Percentiles rank a stretch among this genome's conserved stretches.
Conservation (phyloP, 192 early-diverging fungal species). For the Helicostylum pulchrum region DNA sequence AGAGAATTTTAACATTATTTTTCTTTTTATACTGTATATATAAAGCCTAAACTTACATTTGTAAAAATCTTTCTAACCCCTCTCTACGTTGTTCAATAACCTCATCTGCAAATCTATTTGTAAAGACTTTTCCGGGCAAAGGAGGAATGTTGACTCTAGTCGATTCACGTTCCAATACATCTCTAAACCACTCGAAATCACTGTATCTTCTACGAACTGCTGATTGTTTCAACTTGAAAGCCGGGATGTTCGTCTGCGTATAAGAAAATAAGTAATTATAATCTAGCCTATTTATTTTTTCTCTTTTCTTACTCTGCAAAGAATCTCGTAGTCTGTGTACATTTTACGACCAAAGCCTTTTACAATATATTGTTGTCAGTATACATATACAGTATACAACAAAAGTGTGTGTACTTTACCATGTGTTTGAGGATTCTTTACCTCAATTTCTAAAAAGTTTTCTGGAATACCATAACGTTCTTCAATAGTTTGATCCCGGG, state of each 20-base stretch:
- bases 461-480: conserved; percentile 88
- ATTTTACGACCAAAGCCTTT: conserved; percentile 70
- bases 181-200: conserved; percentile 99
- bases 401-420: conserved; percentile 37
- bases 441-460: conserved; percentile 96
- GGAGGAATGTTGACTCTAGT: conserved; percentile 92
- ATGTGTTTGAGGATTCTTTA: conserved; percentile 85
- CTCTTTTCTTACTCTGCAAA: conserved; percentile 70
- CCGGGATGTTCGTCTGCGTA: conserved; percentile 89
- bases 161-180: conserved; percentile 88
- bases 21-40: not conserved
- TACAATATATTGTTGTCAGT: not conserved
- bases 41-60: conserved; percentile 66
- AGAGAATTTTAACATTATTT: not conserved
- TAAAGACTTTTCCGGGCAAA: conserved; percentile 95
- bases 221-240: conserved; percentile 85
- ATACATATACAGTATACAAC: not conserved
- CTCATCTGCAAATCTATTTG: conserved; percentile 91
- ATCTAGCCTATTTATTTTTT: not conserved
- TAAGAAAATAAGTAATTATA: not conserved
- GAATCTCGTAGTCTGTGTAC: conserved; percentile 95
- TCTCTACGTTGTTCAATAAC: conserved; percentile 90
- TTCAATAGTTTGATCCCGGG: conserved; percentile 55
- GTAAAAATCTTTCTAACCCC: conserved; percentile 91
- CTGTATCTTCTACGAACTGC: conserved; percentile 88